Evolutionary conservation across 768 basidiomycete species (phyloP), one percentile per base, ranked within the genome.

Genomic region (Leccinum longicurvipes): DNA sequence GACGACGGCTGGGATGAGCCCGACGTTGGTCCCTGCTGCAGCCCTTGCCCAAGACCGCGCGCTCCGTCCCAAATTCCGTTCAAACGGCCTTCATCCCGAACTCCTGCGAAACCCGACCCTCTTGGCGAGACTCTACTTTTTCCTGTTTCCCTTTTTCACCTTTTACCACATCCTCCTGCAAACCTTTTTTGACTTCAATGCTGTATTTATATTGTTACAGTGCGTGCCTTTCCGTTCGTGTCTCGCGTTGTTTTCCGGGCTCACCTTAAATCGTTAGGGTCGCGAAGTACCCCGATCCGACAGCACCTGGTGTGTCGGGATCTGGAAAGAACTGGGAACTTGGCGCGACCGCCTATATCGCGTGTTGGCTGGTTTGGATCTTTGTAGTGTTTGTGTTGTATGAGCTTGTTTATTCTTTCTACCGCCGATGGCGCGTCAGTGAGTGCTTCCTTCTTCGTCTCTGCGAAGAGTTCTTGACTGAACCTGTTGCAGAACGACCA

Each of bases 101-200:
- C 76, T 89, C 27, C 66, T 91, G 54, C 80, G 81, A 59, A 83
- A 78, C 65, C 87, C 87, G 3, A 81, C 81, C 23, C 64, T 69
- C 63, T 72, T 70, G 56, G 79, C 80, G 60, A 81, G 74, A 60
- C 63, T 87, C 46, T 84, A 85, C 70, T 92, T 83, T 71, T 85
- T 82, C 64, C 65, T 87, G 31, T 84, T 82, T 67, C 88, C 87
- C n/a, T 39, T 91, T 15, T 69, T 91, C 59, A 79, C 83, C 6
- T 83, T 92, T 68, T 83, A 82, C 19, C 86, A 91, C 66, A 73
- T 91, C 39, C 83, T 84, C 24, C 68, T 90, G 9, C 91, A 93
- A 69, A 84, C 87, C 1, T 94, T 88, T 67, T 85, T 95, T 69
- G 93, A 96, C 67, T 92, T 93, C 70, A 93, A 94, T 69, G 84